phyloP scores from a whole-genome alignment of 495 filamentous ascomycete genomes.

The Penicillium antarcticum region DNA sequence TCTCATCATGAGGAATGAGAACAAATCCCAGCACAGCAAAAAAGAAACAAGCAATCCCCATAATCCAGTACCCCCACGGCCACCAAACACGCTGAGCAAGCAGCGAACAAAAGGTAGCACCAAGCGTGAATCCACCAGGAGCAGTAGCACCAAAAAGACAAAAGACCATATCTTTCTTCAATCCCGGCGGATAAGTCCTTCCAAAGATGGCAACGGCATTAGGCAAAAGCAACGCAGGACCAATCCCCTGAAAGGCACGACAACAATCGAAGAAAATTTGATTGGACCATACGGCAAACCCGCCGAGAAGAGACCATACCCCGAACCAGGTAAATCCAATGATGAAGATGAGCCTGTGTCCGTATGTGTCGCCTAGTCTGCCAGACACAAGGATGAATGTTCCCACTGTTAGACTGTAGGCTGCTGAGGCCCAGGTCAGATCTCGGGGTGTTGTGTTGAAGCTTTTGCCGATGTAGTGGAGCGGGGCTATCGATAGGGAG shows the following conservation, averaged over 20 bases:
- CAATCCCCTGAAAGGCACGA: constrained; percentile 50
- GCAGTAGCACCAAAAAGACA: constrained; percentile 56
- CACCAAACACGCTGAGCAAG: constrained; percentile 46
- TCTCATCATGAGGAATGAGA: constrained; percentile 41
- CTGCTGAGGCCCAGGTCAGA: constrained; percentile 46
- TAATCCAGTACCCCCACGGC: constrained; percentile 63
- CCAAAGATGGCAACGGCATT: constrained; percentile 48
- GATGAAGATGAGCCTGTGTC: constrained; percentile 58
- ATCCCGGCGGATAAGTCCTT: constrained; percentile 37
- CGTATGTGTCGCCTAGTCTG: constrained; percentile 61
- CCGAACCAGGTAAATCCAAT: constrained; percentile 58
- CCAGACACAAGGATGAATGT: constrained; percentile 64
- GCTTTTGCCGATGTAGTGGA: constrained; percentile 21
- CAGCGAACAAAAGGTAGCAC: constrained; percentile 38
- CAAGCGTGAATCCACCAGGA: constrained; percentile 59
- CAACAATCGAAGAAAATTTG: constrained; percentile 41
- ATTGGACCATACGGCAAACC: constrained; percentile 36
- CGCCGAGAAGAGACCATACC: constrained; percentile 56
- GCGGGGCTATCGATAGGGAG: constrained; percentile 28
- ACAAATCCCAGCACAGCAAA: constrained; percentile 39
- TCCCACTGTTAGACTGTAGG: constrained; percentile 55
- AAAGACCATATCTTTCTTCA: constrained; percentile 58
- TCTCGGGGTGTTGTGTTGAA: constrained; percentile 18
- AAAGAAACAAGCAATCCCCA: constrained; percentile 46
- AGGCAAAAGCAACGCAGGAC: constrained; percentile 48